Percentiles rank a stretch among this genome's conserved stretches.
Evolutionary conservation across 805 yeast genomes (phyloP).

Genomic region (Teunomyces cretensis): DNA sequence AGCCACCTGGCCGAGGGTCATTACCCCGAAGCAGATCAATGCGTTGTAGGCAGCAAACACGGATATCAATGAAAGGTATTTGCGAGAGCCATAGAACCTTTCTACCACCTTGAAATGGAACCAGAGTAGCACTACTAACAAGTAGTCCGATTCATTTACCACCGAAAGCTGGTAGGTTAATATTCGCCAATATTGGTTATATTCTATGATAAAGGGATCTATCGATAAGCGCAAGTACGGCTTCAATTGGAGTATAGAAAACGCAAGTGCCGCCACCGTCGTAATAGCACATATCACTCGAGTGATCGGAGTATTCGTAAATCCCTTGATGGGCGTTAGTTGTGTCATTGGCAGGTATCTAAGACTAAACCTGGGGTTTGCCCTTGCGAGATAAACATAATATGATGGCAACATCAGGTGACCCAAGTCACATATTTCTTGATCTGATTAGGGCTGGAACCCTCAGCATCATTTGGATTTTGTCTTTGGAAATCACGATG

Average conservation of each 20-base stretch:
- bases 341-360: slow-evolving; percentile 24
- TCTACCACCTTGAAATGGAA: slow-evolving; percentile 57
- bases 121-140: slow-evolving; percentile 45
- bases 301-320: slow-evolving; percentile 45
- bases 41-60: slow-evolving; percentile 51
- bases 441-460: not conserved
- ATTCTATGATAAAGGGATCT: slow-evolving; percentile 55
- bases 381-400: not conserved
- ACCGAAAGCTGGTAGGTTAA: slow-evolving; percentile 51
- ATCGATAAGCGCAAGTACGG: slow-evolving; percentile 42
- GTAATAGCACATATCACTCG: slow-evolving; percentile 31
- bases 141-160: slow-evolving; percentile 58
- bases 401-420: not conserved
- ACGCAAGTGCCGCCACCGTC: slow-evolving; percentile 38
- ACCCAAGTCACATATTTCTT: not conserved
- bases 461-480: not conserved
- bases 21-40: slow-evolving; percentile 32
- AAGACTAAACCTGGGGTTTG: not conserved
- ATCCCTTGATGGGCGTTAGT: slow-evolving; percentile 43
- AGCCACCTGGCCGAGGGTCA: slow-evolving; percentile 42
- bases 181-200: slow-evolving; percentile 59
- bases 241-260: slow-evolving; percentile 47
- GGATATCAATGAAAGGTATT: slow-evolving; percentile 47
- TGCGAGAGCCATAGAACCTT: slow-evolving; percentile 55
- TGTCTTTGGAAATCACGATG: no score